Percentiles rank a stretch among this genome's conserved stretches.
Evolutionary conservation across 225 moss, liverwort and hornwort genomes (phyloP).

Genomic region (Marchantia polymorpha): DNA sequence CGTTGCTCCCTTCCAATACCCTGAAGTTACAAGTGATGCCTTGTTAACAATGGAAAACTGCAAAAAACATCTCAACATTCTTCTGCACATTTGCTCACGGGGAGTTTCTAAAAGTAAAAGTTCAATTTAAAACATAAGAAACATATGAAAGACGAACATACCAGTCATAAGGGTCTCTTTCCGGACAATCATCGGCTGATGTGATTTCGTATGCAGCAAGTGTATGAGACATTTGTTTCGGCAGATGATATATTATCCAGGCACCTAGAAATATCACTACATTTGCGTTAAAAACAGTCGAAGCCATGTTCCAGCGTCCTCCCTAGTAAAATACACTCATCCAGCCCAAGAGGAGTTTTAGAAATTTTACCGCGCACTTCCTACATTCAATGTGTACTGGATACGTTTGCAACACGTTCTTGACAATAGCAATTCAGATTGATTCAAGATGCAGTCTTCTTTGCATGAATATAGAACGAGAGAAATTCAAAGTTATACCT

Average conservation of each 20-base stretch:
- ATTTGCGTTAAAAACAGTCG: neutral
- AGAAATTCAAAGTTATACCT: neutral
- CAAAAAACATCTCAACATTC: neutral
- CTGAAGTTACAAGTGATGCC: neutral
- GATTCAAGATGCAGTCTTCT: neutral
- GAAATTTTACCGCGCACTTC: too few relatives aligned
- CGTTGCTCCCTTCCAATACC: conserved; percentile 54
- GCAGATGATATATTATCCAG: conserved; percentile 58
- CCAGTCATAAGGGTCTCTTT: conserved; percentile 55
- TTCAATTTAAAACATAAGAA: neutral
- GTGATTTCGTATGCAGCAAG: conserved; percentile 59
- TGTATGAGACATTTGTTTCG: conserved; percentile 19
- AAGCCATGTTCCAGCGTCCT: neutral
- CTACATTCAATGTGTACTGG: too few relatives aligned
- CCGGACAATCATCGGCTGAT: conserved; percentile 55
- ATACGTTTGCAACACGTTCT: neutral
- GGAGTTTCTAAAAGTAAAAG: neutral
- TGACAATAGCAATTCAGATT: neutral
- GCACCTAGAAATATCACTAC: conserved; percentile 20
- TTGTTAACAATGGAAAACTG: neutral
- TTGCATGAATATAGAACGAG: neutral
- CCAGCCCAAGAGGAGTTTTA: too few relatives aligned
- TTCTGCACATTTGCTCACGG: neutral
- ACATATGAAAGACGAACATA: neutral
- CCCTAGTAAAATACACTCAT: neutral